Evolutionary conservation across 805 yeast species (phyloP).

Genomic region (Starmera amethionina): DNA sequence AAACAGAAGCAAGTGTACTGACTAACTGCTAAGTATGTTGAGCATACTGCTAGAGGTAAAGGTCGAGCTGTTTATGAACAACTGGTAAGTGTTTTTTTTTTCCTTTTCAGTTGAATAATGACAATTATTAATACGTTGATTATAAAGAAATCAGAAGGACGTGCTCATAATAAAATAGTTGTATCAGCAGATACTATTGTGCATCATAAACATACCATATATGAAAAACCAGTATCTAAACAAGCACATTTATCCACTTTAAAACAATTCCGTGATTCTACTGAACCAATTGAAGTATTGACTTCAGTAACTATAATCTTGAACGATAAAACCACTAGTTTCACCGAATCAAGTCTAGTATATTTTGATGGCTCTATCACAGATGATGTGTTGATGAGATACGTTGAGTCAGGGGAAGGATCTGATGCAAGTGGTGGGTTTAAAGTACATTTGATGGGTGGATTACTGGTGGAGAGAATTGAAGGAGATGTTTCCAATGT

Average conservation of each 20-base stretch:
- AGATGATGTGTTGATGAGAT: conserved; percentile 46
- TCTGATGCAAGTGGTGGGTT: conserved; percentile 87
- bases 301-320: conserved; percentile 44
- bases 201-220: conserved; percentile 45
- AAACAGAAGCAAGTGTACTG: background rate
- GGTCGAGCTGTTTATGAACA: conserved; percentile 49
- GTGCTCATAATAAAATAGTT: conserved; percentile 20
- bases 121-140: no score
- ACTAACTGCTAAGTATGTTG: conserved; percentile 41
- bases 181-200: conserved; percentile 79
- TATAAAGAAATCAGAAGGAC: conserved; percentile 14
- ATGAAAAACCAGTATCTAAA: conserved; percentile 70
- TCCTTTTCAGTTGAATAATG: background rate
- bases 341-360: conserved; percentile 32
- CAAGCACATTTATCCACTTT: conserved; percentile 42
- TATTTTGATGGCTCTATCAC: conserved; percentile 34
- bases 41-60: conserved; percentile 60
- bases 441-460: conserved; percentile 68
- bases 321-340: conserved; percentile 14
- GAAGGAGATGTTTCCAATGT: conserved; percentile 81
- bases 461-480: conserved; percentile 48
- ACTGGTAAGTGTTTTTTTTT: conserved; percentile 14
- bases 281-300: conserved; percentile 35
- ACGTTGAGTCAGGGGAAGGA: conserved; percentile 69
- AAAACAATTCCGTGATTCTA: conserved; percentile 33